phyloP scores from a whole-genome alignment of 2,329 filamentous ascomycete genomes.

The Hymenoscyphus fraxineus region DNA sequence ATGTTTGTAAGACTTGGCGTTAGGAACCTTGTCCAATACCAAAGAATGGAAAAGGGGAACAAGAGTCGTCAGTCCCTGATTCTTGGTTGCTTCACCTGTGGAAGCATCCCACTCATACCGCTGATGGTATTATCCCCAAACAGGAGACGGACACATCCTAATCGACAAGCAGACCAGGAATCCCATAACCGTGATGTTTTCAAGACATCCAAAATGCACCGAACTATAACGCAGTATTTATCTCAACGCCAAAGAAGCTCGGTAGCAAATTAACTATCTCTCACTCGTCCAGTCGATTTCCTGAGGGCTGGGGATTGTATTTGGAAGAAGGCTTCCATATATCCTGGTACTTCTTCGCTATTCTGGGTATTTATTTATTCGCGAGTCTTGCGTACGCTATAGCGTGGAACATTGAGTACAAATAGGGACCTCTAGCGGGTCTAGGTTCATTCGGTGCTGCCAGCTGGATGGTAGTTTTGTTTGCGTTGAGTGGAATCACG shows the following conservation, averaged over 20 bases:
- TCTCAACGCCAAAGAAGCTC: not conserved
- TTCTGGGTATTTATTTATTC: not conserved
- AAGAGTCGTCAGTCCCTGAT: not conserved
- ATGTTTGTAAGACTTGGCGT: not conserved
- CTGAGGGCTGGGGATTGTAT: not conserved
- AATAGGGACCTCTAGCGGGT: not conserved
- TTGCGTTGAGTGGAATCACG: not conserved
- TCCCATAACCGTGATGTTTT: not conserved
- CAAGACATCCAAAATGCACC: not conserved
- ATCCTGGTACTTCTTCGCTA: not conserved
- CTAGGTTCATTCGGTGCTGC: not conserved
- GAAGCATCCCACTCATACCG: not conserved
- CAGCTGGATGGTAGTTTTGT: not conserved
- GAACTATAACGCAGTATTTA: not conserved
- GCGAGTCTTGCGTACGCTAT: not conserved
- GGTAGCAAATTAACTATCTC: not conserved
- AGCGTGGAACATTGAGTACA: not conserved
- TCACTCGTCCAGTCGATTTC: not conserved
- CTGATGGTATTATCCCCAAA: not conserved
- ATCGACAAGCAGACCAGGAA: not conserved
- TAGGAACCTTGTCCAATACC: not conserved
- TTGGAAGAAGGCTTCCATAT: not conserved
- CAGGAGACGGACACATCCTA: not conserved
- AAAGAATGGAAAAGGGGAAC: not conserved
- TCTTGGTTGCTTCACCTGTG: not conserved